These are phyloP conservation scores for Erodium maritimum DNA, from an alignment of 345 rosid genomes.

Conservation along the genomic window DNA sequence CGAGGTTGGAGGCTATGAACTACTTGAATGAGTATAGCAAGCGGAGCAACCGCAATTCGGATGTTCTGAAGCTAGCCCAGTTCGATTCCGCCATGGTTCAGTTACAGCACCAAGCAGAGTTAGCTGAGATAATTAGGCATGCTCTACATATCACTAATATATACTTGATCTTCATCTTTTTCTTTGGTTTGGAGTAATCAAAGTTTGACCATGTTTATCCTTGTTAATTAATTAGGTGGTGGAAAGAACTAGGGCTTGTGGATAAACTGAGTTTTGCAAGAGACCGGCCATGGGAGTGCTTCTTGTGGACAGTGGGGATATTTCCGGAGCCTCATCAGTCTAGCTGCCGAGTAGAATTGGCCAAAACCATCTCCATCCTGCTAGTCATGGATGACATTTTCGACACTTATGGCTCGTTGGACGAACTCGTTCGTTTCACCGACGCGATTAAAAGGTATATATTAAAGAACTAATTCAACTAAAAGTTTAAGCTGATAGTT, in stretches of 20 bases:
- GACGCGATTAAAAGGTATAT: constrained; percentile 12
- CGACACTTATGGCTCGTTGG: constrained; percentile 15
- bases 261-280: constrained; percentile 18
- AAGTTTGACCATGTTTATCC: not conserved
- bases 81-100: constrained; percentile 14
- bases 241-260: constrained; percentile 16
- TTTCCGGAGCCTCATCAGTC: constrained; percentile 15
- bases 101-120: constrained; percentile 11
- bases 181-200: not conserved
- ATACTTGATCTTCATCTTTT: no score
- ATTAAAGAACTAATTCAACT: not conserved
- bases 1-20: constrained; percentile 15
- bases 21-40: constrained; percentile 8
- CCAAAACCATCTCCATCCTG: constrained; percentile 15
- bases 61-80: constrained; percentile 11
- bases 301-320: constrained; percentile 16
- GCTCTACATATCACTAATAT: not conserved
- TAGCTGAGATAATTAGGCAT: constrained; percentile 13
- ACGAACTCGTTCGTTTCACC: constrained; percentile 16
- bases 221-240: constrained; percentile 11
- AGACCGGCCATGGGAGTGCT: constrained; percentile 20
- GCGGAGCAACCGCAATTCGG: not conserved
- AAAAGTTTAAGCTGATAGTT: not conserved
- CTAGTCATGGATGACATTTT: constrained; percentile 20
- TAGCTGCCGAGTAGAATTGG: constrained; percentile 11